phyloP scores from a whole-genome alignment of 768 basidiomycete species.

The Leccinum ochraceum region DNA sequence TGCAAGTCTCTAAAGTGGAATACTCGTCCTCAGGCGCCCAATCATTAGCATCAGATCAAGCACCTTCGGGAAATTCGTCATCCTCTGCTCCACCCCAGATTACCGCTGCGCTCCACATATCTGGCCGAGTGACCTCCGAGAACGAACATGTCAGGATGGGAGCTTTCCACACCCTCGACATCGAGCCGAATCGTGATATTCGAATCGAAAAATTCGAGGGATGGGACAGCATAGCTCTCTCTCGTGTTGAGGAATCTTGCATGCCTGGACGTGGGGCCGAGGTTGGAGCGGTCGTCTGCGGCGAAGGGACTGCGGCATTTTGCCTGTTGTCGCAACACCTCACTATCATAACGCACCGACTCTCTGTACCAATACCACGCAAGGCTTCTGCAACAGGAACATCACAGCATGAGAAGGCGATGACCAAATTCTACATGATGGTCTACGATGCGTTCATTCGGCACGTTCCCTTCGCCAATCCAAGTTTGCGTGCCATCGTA shows the following conservation, averaged over 20 bases:
- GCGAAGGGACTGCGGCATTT: constrained; percentile 93
- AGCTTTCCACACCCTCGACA: constrained; percentile 91
- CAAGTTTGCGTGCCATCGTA: constrained; percentile 82
- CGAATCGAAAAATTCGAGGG: constrained; percentile 83
- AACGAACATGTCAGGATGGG: constrained; percentile 90
- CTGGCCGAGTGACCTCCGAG: constrained; percentile 83
- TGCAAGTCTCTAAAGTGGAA: constrained; percentile 75
- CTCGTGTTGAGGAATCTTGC: constrained; percentile 84
- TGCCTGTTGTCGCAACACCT: constrained; percentile 96
- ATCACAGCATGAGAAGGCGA: constrained; percentile 90
- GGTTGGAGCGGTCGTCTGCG: constrained; percentile 93
- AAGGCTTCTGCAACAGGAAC: constrained; percentile 83
- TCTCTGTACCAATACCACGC: constrained; percentile 86
- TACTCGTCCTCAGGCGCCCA: constrained; percentile 73
- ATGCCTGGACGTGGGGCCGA: constrained; percentile 95
- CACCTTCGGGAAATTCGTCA: constrained; percentile 24
- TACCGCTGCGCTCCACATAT: constrained; percentile 74
- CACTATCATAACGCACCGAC: constrained; percentile 89
- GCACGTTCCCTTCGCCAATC: constrained; percentile 82
- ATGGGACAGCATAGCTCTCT: constrained; percentile 90
- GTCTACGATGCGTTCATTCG: constrained; percentile 86
- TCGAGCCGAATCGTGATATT: constrained; percentile 89
- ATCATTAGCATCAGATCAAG: constrained; percentile 48
- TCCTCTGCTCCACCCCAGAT: constrained; percentile 36
- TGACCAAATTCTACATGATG: constrained; percentile 78